Percentiles rank a stretch among this genome's conserved stretches.
phyloP scores from a whole-genome alignment of 2,329 filamentous ascomycete genomes.

The Fusarium drepaniforme region DNA sequence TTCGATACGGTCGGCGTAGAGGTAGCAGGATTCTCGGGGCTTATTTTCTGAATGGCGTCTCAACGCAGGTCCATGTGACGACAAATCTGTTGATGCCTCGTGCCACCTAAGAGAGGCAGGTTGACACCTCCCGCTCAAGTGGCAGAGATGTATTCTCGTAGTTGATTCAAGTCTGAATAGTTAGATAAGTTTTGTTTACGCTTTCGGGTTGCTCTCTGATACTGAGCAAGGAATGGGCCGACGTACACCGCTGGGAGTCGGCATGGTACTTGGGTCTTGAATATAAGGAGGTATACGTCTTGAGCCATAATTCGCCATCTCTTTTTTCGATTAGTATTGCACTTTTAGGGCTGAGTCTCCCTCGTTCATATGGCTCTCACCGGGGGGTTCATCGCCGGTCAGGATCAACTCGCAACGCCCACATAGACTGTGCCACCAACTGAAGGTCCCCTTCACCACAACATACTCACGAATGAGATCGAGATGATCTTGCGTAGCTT shows the following conservation, averaged over 20 bases:
- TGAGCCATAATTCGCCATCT: background rate
- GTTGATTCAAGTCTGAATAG: background rate
- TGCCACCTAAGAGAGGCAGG: background rate
- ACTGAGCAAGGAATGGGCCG: background rate
- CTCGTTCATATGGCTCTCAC: too few relatives aligned
- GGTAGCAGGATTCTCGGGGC: too few relatives aligned
- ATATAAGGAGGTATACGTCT: background rate
- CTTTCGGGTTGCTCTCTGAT: background rate
- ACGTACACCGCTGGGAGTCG: background rate
- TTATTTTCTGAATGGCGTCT: background rate
- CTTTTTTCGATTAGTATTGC: too few relatives aligned
- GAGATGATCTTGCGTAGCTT: background rate
- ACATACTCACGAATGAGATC: rapidly evolving
- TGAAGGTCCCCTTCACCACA: background rate
- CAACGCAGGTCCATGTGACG: background rate
- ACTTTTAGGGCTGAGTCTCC: too few relatives aligned
- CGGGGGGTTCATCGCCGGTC: too few relatives aligned
- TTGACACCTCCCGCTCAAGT: background rate
- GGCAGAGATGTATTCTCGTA: background rate
- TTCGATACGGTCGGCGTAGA: too few relatives aligned
- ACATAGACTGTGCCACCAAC: too few relatives aligned
- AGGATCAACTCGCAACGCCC: too few relatives aligned
- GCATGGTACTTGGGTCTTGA: too few relatives aligned
- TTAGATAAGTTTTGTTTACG: background rate
- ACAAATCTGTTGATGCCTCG: background rate